Conservation (phyloP, 2,329 filamentous ascomycete species). For the Apiospora malaysiana region DNA sequence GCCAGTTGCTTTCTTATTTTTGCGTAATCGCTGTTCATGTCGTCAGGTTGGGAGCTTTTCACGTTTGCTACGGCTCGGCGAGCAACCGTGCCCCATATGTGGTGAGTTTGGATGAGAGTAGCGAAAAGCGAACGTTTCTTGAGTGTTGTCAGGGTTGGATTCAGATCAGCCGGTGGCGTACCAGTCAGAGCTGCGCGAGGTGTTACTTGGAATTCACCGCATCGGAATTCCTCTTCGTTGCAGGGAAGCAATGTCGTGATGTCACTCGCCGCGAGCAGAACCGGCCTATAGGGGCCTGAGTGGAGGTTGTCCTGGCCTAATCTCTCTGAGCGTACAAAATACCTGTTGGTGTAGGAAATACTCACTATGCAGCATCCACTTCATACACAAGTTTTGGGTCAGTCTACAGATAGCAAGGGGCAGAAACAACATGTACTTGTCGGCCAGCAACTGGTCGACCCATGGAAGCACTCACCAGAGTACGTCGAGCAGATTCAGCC, state of each 20-base stretch:
- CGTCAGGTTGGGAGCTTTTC: slow-evolving; percentile 52
- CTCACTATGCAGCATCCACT: slow-evolving; percentile 64
- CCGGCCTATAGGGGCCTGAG: slow-evolving; percentile 56
- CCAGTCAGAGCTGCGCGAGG: slow-evolving; percentile 58
- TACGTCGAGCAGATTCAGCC: slow-evolving; percentile 62
- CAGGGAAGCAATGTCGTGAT: slow-evolving; percentile 61
- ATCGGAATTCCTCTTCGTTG: slow-evolving; percentile 55
- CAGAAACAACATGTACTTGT: neutral
- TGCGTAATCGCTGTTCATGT: slow-evolving; percentile 54
- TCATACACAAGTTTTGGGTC: neutral
- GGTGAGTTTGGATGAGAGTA: slow-evolving; percentile 59
- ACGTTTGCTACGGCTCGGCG: slow-evolving; percentile 53
- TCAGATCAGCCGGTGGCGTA: slow-evolving; percentile 54
- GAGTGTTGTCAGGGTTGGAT: slow-evolving; percentile 50
- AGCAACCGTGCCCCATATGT: slow-evolving; percentile 59
- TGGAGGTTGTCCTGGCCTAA: slow-evolving; percentile 61
- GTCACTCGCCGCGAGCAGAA: slow-evolving; percentile 57
- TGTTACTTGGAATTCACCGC: neutral
- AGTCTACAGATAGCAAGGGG: neutral
- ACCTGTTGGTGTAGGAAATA: slow-evolving; percentile 20
- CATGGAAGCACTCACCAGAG: slow-evolving; percentile 39
- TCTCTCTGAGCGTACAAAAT: neutral
- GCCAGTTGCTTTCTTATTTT: slow-evolving; percentile 48
- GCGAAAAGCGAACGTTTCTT: slow-evolving; percentile 59
- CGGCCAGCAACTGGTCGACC: slow-evolving; percentile 40